phyloP scores from a whole-genome alignment of 2,329 filamentous ascomycete genomes.

The Cladosporium sp. region DNA sequence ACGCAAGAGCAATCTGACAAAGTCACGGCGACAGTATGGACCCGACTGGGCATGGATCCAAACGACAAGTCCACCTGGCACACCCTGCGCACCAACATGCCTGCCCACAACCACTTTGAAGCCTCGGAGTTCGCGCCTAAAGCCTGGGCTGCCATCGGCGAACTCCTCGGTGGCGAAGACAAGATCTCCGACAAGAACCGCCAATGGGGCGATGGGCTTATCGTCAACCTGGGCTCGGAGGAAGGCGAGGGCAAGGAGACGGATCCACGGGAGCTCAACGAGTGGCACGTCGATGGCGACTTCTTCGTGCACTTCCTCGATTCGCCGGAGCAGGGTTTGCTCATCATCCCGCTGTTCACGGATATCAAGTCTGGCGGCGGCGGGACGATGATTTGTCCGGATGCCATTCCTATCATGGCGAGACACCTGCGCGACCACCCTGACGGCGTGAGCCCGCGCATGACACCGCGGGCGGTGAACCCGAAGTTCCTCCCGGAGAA shows the following conservation, averaged over 20 bases:
- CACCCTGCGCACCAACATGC: conserved; percentile 65
- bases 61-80: conserved; percentile 66
- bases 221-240: conserved; percentile 66
- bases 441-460: conserved; percentile 65
- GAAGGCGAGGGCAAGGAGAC: conserved; percentile 51
- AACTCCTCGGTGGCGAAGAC: conserved; percentile 64
- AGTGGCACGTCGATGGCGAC: conserved; percentile 71
- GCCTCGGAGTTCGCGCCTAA: conserved; percentile 61
- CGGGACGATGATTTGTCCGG: conserved; percentile 64
- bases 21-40: conserved; percentile 58
- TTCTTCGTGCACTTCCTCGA: conserved; percentile 74
- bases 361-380: conserved; percentile 63
- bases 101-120: conserved; percentile 56
- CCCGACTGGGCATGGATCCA: conserved; percentile 63
- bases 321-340: conserved; percentile 66
- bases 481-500: conserved; percentile 47
- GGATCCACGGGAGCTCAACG: conserved; percentile 54
- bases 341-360: conserved; percentile 68
- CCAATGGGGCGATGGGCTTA: conserved; percentile 67
- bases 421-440: conserved; percentile 60
- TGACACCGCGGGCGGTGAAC: conserved; percentile 56
- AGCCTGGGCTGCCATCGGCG: conserved; percentile 66
- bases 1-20: conserved; percentile 49
- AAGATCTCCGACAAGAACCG: conserved; percentile 50
- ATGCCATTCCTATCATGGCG: conserved; percentile 59